phyloP scores from a whole-genome alignment of 768 basidiomycete species.

The Tubosaeta sp. region DNA sequence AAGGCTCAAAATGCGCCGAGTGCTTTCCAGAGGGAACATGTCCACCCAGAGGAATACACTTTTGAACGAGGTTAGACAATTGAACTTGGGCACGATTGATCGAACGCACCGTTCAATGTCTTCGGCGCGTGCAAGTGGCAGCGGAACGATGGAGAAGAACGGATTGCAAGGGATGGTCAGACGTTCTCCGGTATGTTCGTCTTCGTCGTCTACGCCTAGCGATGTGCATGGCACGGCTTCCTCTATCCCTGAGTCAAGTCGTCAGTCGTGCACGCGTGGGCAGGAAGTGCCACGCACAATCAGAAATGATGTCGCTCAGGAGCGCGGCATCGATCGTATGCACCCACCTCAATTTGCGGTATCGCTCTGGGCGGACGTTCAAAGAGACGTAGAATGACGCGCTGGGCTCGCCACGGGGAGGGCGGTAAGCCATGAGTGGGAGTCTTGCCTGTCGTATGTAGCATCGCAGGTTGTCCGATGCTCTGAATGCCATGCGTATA shows the following conservation, averaged over 20 bases:
- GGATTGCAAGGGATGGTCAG: slow-evolving; percentile 43
- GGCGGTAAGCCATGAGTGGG: slow-evolving; percentile 37
- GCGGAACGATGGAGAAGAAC: slow-evolving; percentile 32
- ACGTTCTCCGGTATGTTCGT: slow-evolving; percentile 36
- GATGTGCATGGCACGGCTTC: slow-evolving; percentile 33
- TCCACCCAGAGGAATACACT: slow-evolving; percentile 50
- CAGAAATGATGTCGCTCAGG: slow-evolving; percentile 31
- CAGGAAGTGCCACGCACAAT: slow-evolving; percentile 34
- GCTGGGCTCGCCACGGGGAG: slow-evolving; percentile 31
- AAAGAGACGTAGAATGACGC: slow-evolving; percentile 17
- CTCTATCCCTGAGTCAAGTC: slow-evolving; percentile 35
- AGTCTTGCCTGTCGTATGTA: slow-evolving; percentile 47
- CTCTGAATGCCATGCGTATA: slow-evolving; percentile 27
- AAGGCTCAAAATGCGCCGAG: slow-evolving; percentile 38
- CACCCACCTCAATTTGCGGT: slow-evolving; percentile 51
- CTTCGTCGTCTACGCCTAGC: slow-evolving; percentile 35
- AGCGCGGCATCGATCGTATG: slow-evolving; percentile 28
- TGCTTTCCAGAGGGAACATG: slow-evolving; percentile 48
- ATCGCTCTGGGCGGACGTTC: slow-evolving; percentile 42
- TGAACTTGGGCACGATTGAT: background rate
- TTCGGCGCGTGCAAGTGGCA: slow-evolving; percentile 35
- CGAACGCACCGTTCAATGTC: slow-evolving; percentile 41
- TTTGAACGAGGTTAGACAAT: background rate
- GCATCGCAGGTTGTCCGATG: slow-evolving; percentile 40
- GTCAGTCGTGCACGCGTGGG: slow-evolving; percentile 3